phyloP scores from a whole-genome alignment of 23 red algal genomes.

The Gracilariopsis chorda region DNA sequence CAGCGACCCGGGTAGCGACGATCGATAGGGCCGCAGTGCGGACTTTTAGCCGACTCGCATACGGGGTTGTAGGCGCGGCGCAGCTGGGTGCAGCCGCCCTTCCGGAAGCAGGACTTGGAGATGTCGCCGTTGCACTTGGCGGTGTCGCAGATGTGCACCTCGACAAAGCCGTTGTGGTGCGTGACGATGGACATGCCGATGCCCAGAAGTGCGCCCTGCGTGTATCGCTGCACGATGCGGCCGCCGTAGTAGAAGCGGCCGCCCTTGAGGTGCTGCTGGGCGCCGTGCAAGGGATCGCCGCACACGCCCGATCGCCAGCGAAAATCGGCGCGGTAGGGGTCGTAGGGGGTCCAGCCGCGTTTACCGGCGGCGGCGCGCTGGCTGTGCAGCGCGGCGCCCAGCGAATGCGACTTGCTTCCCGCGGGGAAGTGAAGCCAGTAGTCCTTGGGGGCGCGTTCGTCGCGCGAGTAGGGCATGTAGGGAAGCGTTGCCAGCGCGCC shows the following conservation, averaged over 20 bases:
- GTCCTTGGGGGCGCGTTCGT: conserved; percentile 31
- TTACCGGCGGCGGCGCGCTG: conserved; percentile 14
- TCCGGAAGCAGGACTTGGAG: conserved; percentile 17
- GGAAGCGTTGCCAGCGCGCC: not conserved
- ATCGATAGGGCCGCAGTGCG: conserved; percentile 48
- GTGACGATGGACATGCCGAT: conserved; percentile 36
- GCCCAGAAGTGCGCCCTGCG: not conserved
- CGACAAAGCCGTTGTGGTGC: conserved; percentile 52
- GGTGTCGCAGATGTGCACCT: conserved; percentile 54
- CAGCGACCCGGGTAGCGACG: conserved; percentile 30
- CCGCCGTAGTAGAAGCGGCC: conserved; percentile 42
- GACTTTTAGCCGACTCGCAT: conserved; percentile 13
- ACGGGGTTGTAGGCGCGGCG: conserved; percentile 19
- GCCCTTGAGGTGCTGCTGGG: conserved; percentile 29
- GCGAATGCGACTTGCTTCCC: not conserved
- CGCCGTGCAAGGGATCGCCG: conserved; percentile 24
- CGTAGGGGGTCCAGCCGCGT: conserved; percentile 38
- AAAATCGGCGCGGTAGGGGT: conserved; percentile 11
- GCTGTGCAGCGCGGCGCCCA: not conserved
- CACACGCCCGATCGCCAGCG: conserved; percentile 65
- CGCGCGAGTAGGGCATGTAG: not conserved
- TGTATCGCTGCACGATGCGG: conserved; percentile 1
- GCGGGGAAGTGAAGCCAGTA: conserved; percentile 30
- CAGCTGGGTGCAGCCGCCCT: conserved; percentile 45
- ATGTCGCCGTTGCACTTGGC: conserved; percentile 60